Conservation (phyloP, 1,284 basidiomycete species). For the Coriolopsis trogii region DNA sequence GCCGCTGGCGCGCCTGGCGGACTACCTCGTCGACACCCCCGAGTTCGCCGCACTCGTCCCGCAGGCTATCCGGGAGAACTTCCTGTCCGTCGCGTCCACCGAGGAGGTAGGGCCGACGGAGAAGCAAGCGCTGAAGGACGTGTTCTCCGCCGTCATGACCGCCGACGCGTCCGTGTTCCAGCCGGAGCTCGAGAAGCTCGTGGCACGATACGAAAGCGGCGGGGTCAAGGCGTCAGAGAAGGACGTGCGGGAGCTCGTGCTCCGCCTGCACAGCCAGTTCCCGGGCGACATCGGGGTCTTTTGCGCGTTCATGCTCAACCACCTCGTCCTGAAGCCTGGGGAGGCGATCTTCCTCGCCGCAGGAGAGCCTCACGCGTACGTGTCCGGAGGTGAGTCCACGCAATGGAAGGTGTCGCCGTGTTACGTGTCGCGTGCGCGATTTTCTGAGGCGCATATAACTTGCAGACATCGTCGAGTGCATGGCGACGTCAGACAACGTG, state of each 20-base stretch:
- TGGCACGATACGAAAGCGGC: conserved; percentile 61
- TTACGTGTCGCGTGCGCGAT: too few species aligned
- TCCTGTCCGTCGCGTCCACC: conserved; percentile 49
- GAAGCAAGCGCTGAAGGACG: conserved; percentile 65
- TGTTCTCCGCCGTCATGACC: conserved; percentile 88
- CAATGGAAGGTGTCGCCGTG: not conserved
- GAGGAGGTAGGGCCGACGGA: conserved; percentile 47
- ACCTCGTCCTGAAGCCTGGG: conserved; percentile 79
- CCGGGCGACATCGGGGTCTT: conserved; percentile 94
- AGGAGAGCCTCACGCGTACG: conserved; percentile 96
- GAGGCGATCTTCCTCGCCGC: conserved; percentile 95
- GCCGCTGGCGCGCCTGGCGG: conserved; percentile 73
- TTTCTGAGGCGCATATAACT: not conserved
- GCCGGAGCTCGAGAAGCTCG: conserved; percentile 58
- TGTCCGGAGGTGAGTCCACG: conserved; percentile 74
- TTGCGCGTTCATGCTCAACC: conserved; percentile 92
- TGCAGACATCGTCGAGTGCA: conserved; percentile 94
- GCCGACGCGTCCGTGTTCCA: conserved; percentile 58
- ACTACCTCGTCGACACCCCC: conserved; percentile 69
- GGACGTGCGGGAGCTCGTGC: conserved; percentile 68
- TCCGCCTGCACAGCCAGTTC: conserved; percentile 81
- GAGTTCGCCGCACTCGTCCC: conserved; percentile 82
- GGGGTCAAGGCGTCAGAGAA: conserved; percentile 42
- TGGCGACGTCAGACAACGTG: conserved; percentile 99
- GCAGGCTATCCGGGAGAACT: conserved; percentile 48